A percentile compares a stretch with the other conserved stretches of the same genome.
Evolutionary conservation across 1,139 yeast genomes (phyloP).

Genomic region (Hansenula sp.): DNA sequence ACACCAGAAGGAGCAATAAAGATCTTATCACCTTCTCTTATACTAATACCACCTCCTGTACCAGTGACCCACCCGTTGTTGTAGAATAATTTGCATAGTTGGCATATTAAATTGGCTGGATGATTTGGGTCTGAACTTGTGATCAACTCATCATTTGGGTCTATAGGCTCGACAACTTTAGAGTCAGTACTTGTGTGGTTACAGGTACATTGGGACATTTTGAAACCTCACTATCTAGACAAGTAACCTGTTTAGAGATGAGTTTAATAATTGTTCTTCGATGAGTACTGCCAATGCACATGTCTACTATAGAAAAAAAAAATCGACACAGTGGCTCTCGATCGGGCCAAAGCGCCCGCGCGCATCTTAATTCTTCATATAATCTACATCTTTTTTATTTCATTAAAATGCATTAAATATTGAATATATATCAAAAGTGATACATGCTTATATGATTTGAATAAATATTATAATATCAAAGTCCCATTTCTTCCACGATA

Average conservation of each 20-base stretch:
- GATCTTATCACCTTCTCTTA: constrained; percentile 53
- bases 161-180: not conserved
- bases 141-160: constrained; percentile 28
- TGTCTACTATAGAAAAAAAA: too few species aligned
- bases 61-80: constrained; percentile 91
- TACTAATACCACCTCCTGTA: constrained; percentile 93
- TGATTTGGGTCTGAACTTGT: constrained; percentile 54
- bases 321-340: too few species aligned
- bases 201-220: not conserved
- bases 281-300: too few species aligned
- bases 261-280: too few species aligned
- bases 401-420: not conserved
- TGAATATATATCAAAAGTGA: not conserved
- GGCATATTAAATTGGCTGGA: constrained; percentile 84
- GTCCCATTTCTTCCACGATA: constrained; percentile 16
- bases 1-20: constrained; percentile 94
- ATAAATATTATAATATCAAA: constrained; percentile 3
- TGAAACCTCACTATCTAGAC: too few species aligned
- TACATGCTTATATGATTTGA: too few species aligned
- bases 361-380: not conserved
- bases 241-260: too few species aligned
- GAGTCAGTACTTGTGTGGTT: not conserved
- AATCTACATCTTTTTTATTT: not conserved
- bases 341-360: too few species aligned
- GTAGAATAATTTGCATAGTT: constrained; percentile 72